Evolutionary conservation across 306 rosid genomes (phyloP).

Genomic region (Mimosa pudica): DNA sequence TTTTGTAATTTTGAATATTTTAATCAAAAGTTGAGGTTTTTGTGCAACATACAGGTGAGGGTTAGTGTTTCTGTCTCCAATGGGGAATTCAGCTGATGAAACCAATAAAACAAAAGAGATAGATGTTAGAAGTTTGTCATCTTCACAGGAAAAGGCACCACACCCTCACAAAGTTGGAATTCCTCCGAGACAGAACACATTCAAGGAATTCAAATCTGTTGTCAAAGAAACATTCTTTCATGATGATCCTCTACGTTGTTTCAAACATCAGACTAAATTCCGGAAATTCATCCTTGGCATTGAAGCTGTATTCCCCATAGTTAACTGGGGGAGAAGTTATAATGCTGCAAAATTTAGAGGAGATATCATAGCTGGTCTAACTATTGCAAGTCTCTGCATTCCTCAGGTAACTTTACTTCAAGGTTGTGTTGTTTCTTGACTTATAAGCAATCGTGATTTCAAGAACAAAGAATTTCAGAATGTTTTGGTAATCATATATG

Average conservation of each 20-base stretch:
- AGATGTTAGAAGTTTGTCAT: conserved; percentile 52
- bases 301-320: conserved; percentile 79
- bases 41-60: conserved; percentile 40
- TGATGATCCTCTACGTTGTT: conserved; percentile 79
- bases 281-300: conserved; percentile 74
- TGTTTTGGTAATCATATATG: neutral
- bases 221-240: conserved; percentile 86
- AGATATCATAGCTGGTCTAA: conserved; percentile 83
- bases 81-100: conserved; percentile 50
- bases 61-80: conserved; percentile 38
- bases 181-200: conserved; percentile 83
- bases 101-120: conserved; percentile 52
- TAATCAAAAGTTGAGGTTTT: neutral
- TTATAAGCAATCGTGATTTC: neutral
- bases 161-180: conserved; percentile 73
- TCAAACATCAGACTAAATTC: conserved; percentile 79
- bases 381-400: conserved; percentile 97
- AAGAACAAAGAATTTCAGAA: neutral
- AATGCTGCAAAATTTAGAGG: conserved; percentile 68
- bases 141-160: conserved; percentile 45
- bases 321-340: conserved; percentile 81
- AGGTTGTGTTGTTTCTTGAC: conserved; percentile 12
- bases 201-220: conserved; percentile 63
- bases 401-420: conserved; percentile 75
- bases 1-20: too few species aligned